These are phyloP conservation scores for Ophioceras dolichostomum DNA, from an alignment of 2,329 filamentous ascomycete genomes.

Conservation along the genomic window DNA sequence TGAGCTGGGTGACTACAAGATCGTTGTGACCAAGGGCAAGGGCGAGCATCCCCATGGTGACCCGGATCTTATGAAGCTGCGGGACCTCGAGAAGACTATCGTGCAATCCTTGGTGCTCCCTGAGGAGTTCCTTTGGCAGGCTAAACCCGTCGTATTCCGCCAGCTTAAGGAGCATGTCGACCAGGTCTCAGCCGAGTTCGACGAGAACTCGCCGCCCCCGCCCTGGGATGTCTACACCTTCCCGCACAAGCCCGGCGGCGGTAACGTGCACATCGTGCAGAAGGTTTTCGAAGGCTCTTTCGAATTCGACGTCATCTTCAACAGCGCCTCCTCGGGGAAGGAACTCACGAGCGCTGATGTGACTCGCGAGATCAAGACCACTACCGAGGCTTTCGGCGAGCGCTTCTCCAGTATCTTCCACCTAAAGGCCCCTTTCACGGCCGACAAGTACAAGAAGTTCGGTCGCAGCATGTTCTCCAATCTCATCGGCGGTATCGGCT, in stretches of 20 bases:
- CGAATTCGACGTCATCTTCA: conserved; percentile 87
- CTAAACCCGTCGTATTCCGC: conserved; percentile 48
- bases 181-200: conserved; percentile 33
- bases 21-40: conserved; percentile 63
- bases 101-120: conserved; percentile 60
- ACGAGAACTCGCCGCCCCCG: conserved; percentile 56
- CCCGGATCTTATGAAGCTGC: conserved; percentile 54
- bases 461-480: conserved; percentile 90
- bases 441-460: conserved; percentile 63
- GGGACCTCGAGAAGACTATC: conserved; percentile 63
- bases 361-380: conserved; percentile 53
- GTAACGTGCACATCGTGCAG: conserved; percentile 81
- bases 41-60: conserved; percentile 47
- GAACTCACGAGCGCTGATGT: conserved; percentile 49
- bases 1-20: conserved; percentile 66
- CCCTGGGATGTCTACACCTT: conserved; percentile 80
- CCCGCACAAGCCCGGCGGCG: conserved; percentile 50
- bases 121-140: conserved; percentile 68
- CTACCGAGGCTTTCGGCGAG: conserved; percentile 57
- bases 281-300: conserved; percentile 86
- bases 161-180: conserved; percentile 39
- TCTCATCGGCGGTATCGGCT: conserved; percentile 84
- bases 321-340: conserved; percentile 56
- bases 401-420: conserved; percentile 63
- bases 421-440: conserved; percentile 63